phyloP scores from a whole-genome alignment of 2,329 filamentous ascomycete species.

The Claviceps africana region DNA sequence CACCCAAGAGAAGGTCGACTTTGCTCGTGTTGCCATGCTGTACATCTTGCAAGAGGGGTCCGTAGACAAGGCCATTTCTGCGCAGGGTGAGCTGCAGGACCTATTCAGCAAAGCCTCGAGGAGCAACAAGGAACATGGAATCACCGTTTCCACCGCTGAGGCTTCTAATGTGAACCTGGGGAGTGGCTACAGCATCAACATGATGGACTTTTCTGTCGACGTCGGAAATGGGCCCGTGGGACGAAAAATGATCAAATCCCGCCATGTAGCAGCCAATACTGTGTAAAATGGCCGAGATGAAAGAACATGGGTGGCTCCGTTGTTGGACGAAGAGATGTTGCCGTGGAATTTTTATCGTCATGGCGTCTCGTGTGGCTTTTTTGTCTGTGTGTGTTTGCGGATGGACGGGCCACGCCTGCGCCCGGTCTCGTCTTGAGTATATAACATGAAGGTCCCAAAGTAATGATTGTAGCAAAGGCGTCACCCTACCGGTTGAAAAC shows the following conservation, averaged over 20 bases:
- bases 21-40: constrained; percentile 47
- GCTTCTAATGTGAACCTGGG: constrained; percentile 30
- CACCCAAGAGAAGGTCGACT: constrained; percentile 45
- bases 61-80: constrained; percentile 34
- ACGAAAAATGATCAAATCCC: constrained; percentile 11
- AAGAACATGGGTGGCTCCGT: background rate
- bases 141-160: constrained; percentile 23
- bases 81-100: constrained; percentile 38
- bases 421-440: background rate
- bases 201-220: constrained; percentile 33
- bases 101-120: constrained; percentile 34
- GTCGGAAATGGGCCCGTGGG: constrained; percentile 18
- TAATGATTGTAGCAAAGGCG: background rate
- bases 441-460: background rate
- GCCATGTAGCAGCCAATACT: background rate
- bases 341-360: background rate
- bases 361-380: background rate
- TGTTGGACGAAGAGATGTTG: background rate
- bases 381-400: too few species aligned
- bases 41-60: constrained; percentile 45
- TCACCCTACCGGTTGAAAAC: background rate
- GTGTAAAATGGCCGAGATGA: background rate
- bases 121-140: constrained; percentile 13
- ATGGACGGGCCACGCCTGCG: background rate
- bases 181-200: constrained; percentile 32